Evolutionary conservation across 192 early-diverging fungal species (phyloP), one percentile per base, ranked within the genome.

Genomic region (Gaertneriomyces semiglobifer): DNA sequence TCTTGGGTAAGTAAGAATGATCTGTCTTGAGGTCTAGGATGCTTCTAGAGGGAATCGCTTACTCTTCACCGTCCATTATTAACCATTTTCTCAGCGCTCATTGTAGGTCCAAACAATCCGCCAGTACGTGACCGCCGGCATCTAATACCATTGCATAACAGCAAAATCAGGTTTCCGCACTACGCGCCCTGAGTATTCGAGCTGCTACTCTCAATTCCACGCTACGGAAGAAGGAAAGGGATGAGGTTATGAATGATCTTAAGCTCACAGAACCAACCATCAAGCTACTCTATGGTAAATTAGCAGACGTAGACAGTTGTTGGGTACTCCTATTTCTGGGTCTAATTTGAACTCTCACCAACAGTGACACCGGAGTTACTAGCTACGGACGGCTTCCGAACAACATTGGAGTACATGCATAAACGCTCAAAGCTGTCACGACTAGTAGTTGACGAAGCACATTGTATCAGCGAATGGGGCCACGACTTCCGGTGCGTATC

Each of bases 401-500:
- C 62, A 7, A 65, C 63, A 6, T 42, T 79, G 41, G 48, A 63
- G 38, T 52, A 44, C 25, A 53, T 83, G n/a, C 64, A 79, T 57
- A 14, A 44, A 16, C 60, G 70, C 6, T 25, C 62, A 16, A 55
- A 69, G 54, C 62, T 78, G 18, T n/a, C 74, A 4, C 69, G 81
- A 16, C 58, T 83, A 2, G 77, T 83, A 5, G 63, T 83, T 18
- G 81, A 83, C 58, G 78, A 83, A 66, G 81, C 81, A 4, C 81
- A 83, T 58, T 83, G 81, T 51, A 80, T 83, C 63, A 66, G 62
- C 12, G 75, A 82, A 69, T 83, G 81, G 81, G 78, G 79, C n/a
- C 78, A 80, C 54, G 78, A 83, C 51, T 80, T 83, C 58, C 16
- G 64, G 57, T 39, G 39, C 42, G 68, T 16, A 20, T 4, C 14